Percentiles rank a stretch among this genome's conserved stretches.
phyloP scores from a whole-genome alignment of 2,329 filamentous ascomycete species.

The Ceratocystis variospora region DNA sequence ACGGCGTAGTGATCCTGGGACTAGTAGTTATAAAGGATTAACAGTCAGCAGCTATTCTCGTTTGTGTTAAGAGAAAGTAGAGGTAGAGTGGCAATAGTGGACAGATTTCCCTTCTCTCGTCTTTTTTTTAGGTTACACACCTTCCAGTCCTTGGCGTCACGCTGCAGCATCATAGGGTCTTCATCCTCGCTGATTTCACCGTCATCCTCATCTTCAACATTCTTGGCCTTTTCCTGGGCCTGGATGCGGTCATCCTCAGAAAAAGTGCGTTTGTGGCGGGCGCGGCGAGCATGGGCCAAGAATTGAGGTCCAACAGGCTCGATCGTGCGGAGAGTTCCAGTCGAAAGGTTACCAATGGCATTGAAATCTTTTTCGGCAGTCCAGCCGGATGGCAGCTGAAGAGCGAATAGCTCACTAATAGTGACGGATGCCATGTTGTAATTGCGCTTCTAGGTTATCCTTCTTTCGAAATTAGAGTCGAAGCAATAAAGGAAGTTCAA shows the following conservation, averaged over 20 bases:
- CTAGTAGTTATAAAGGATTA: slow-evolving; percentile 30
- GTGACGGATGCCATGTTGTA: slow-evolving; percentile 49
- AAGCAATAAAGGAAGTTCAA: not conserved
- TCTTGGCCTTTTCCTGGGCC: slow-evolving; percentile 88
- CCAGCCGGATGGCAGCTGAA: slow-evolving; percentile 68
- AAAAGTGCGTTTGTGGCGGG: slow-evolving; percentile 93
- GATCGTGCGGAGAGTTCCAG: slow-evolving; percentile 70
- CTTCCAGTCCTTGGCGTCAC: slow-evolving; percentile 99
- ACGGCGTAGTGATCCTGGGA: slow-evolving; percentile 96
- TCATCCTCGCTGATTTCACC: slow-evolving; percentile 89
- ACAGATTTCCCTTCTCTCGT: not conserved
- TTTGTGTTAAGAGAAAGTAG: not conserved
- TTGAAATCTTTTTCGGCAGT: slow-evolving; percentile 85
- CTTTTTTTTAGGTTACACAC: slow-evolving; percentile 35
- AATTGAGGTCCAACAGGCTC: slow-evolving; percentile 97
- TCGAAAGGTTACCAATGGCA: slow-evolving; percentile 59
- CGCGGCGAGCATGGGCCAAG: slow-evolving; percentile 88
- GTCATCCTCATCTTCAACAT: slow-evolving; percentile 79
- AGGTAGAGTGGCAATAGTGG: not conserved
- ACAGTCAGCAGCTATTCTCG: not conserved
- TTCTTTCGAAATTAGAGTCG: not conserved
- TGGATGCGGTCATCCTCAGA: slow-evolving; percentile 97
- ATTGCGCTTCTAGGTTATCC: not conserved
- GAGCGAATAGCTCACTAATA: slow-evolving; percentile 52
- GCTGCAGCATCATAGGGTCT: slow-evolving; percentile 78